Evolutionary conservation across 352 stramenopile genomes (phyloP), one percentile per base, ranked within the genome.

Genomic region (Thalassiosira exigua): DNA sequence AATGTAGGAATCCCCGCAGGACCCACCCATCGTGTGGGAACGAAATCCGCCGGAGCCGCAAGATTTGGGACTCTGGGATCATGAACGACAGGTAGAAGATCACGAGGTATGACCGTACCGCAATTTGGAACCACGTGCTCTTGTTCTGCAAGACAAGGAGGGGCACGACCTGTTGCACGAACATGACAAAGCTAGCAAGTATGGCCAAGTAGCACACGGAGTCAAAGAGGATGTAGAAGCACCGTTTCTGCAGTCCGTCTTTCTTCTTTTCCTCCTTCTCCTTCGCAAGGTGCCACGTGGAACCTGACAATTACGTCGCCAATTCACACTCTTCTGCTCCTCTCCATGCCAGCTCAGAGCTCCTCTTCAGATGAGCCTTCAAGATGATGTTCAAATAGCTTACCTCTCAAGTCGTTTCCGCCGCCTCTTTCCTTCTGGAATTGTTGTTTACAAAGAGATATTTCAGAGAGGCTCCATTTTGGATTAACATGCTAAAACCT

Each of bases 61-160:
- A 60, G 14, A 72, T 53, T 7, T 33, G 73, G 24, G 26, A 26
- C 46, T 81, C 73, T n/a, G 74, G 22, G n/a, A 81, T 27, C 14
- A 81, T 70, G 29, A 81, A 81, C 12, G 64, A 71, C 11, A 67
- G 26, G 32, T 42, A 81, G 46, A 81, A 81, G 3, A 81, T 27
- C 9, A 69, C 54, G 22, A 81, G 60, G 29, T 81, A 81, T 11
- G 69, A 61, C 50, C 73, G 52, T 14, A 75, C 57, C 36, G 59
- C 65, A 19, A 71, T 41, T 22, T 74, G 57, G 4, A 75, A 48
- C n/a, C 57, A 39, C 11, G 66, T 57, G 12, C 24, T 51, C 2
- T 57, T 22, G 0, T 50, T 14, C 4, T 39, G 29, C 14, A 74
- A 46, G 29, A 54, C n/a, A 17, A 81, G 24, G 22, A 81, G 29